A percentile compares a stretch with the other conserved stretches of the same genome.
Evolutionary conservation across 140 eudicot genomes (phyloP).

Genomic region (Stevia rebaudiana): DNA sequence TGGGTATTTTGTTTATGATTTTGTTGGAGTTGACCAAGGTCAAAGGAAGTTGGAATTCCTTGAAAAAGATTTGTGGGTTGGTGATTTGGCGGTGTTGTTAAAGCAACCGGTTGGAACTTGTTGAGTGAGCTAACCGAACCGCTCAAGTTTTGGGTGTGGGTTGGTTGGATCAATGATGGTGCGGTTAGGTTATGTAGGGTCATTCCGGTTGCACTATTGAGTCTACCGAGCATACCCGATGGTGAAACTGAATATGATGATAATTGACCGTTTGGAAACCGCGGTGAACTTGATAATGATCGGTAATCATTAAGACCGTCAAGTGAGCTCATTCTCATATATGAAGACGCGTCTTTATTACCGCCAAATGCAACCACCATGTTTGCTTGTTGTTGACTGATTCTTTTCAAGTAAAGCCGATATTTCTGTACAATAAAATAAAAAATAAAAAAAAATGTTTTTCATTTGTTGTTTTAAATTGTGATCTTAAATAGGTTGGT

Average conservation of each 20-base stretch:
- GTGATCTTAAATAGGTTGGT: no score
- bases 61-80: constrained; percentile 49
- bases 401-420: constrained; percentile 75
- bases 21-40: constrained; percentile 50
- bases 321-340: constrained; percentile 55
- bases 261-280: constrained; percentile 35
- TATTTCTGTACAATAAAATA: constrained; percentile 78
- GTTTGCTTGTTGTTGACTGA: constrained; percentile 76
- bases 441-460: not conserved
- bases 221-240: constrained; percentile 60
- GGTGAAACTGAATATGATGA: constrained; percentile 46
- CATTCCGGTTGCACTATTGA: constrained; percentile 62
- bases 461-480: not conserved
- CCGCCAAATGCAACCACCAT: constrained; percentile 65
- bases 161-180: constrained; percentile 50
- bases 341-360: constrained; percentile 58
- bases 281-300: constrained; percentile 47
- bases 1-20: constrained; percentile 31
- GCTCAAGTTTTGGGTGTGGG: constrained; percentile 47
- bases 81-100: constrained; percentile 29
- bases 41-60: constrained; percentile 49
- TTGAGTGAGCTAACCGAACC: constrained; percentile 35
- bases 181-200: constrained; percentile 58
- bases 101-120: constrained; percentile 48
- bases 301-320: constrained; percentile 71